Percentiles rank a stretch among this genome's conserved stretches.
Evolutionary conservation across 805 yeast genomes (phyloP).

Genomic region (Starmerella cellae): DNA sequence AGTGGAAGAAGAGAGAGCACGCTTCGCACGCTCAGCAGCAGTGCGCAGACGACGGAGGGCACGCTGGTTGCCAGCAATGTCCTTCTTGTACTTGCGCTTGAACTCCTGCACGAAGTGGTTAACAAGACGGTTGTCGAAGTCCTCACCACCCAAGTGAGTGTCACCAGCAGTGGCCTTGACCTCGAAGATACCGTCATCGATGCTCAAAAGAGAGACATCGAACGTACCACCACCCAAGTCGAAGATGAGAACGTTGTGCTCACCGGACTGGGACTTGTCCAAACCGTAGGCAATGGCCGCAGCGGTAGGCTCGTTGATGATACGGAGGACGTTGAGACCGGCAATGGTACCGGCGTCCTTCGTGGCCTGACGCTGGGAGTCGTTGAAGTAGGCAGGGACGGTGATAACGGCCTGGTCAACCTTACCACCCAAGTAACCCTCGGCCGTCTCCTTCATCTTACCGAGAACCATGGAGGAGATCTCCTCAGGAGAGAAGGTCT

Average conservation of each 20-base stretch:
- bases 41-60: constrained; percentile 97
- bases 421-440: constrained; percentile 69
- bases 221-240: constrained; percentile 99
- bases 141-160: constrained; percentile 97
- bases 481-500: constrained; percentile 85
- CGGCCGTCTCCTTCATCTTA: constrained; percentile 92
- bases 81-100: constrained; percentile 97
- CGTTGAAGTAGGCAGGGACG: constrained; percentile 95
- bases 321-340: constrained; percentile 86
- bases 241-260: constrained; percentile 81
- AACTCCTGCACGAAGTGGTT: constrained; percentile 87
- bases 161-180: constrained; percentile 91
- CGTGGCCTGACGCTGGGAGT: constrained; percentile 96
- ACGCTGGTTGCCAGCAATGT: constrained; percentile 83
- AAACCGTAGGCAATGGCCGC: constrained; percentile 99
- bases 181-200: constrained; percentile 92
- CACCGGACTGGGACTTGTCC: constrained; percentile 48
- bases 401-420: constrained; percentile 90
- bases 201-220: constrained; percentile 86
- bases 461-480: constrained; percentile 82
- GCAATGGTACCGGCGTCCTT: constrained; percentile 96
- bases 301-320: constrained; percentile 95
- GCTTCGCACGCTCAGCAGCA: constrained; percentile 98
- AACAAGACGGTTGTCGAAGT: constrained; percentile 92
- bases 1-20: constrained; percentile 91